These are phyloP conservation scores for Syncephalastrum contaminatum DNA, from an alignment of 371 early-diverging fungal species.

Conservation along the genomic window DNA sequence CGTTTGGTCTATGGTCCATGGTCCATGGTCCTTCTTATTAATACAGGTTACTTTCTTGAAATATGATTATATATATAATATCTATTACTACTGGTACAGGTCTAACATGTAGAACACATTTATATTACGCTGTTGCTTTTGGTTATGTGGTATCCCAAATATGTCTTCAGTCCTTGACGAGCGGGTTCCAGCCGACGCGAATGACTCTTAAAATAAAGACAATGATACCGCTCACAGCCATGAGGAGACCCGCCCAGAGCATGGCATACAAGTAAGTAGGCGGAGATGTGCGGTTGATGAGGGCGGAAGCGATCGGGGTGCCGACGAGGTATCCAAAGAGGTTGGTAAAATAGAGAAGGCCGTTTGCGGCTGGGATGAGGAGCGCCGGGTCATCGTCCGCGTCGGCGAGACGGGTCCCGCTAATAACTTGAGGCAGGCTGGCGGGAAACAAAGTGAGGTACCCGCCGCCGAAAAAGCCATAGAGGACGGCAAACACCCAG, in stretches of 20 bases:
- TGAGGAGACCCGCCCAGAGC: conserved; percentile 19
- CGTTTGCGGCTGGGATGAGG: conserved; percentile 41
- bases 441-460: conserved; percentile 51
- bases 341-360: conserved; percentile 46
- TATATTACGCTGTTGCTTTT: no score
- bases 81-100: no score
- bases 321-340: conserved; percentile 51
- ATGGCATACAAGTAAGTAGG: conserved; percentile 17
- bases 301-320: conserved; percentile 46
- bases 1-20: no score
- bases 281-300: conserved; percentile 24
- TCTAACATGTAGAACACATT: no score
- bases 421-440: conserved; percentile 35
- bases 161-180: background rate
- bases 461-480: conserved; percentile 56
- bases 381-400: conserved; percentile 10
- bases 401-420: conserved; percentile 20
- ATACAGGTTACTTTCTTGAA: no score
- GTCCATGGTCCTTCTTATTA: no score
- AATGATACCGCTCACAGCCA: conserved; percentile 26
- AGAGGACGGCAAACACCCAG: conserved; percentile 36
- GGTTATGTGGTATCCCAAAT: no score
- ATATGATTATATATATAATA: no score
- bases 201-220: conserved; percentile 23
- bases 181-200: conserved; percentile 24